Percentiles rank a stretch among this genome's conserved stretches.
phyloP scores from a whole-genome alignment of 1,284 basidiomycete genomes.

The Wolfiporia cocos region DNA sequence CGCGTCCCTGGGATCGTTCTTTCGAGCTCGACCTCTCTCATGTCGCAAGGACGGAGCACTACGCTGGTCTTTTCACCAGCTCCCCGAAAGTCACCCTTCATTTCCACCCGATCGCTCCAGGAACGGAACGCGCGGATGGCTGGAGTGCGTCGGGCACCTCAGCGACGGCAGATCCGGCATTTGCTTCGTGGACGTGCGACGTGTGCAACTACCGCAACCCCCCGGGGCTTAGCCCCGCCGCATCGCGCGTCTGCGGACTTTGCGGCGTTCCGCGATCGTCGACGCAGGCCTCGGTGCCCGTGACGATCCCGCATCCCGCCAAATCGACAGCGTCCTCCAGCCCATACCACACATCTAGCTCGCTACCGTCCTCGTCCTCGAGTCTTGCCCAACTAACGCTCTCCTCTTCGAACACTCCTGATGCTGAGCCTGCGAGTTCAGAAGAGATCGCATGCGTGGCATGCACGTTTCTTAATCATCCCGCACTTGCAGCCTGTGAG shows the following conservation, averaged over 20 bases:
- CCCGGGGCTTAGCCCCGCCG: conserved; percentile 56
- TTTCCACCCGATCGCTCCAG: conserved; percentile 38
- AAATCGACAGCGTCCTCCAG: conserved; percentile 22
- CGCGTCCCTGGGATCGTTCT: conserved; percentile 41
- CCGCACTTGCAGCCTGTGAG: conserved; percentile 74
- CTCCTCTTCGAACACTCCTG: conserved; percentile 20
- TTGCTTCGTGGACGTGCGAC: conserved; percentile 75
- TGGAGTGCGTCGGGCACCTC: conserved; percentile 6
- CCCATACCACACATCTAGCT: conserved; percentile 26
- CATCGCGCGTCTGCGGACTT: conserved; percentile 60
- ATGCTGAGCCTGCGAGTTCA: conserved; percentile 5
- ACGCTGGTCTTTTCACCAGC: conserved; percentile 88
- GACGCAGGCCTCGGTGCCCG: conserved; percentile 11
- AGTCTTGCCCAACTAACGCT: conserved; percentile 15
- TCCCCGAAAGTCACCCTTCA: conserved; percentile 86
- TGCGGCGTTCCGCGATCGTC: conserved; percentile 65
- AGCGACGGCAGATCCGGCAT: conserved; percentile 21
- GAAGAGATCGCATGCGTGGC: conserved; percentile 63
- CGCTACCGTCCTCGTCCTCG: conserved; percentile 29
- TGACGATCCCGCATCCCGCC: conserved; percentile 15
- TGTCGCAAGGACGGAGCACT: conserved; percentile 82
- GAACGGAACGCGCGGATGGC: no score
- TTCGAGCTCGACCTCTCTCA: conserved; percentile 61
- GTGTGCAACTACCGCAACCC: conserved; percentile 83
- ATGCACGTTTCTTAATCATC: conserved; percentile 92